Evolutionary conservation across 176 grass and related monocot genomes (phyloP), one percentile per base, ranked within the genome.

Genomic region (Tillandsia fasciculata): DNA sequence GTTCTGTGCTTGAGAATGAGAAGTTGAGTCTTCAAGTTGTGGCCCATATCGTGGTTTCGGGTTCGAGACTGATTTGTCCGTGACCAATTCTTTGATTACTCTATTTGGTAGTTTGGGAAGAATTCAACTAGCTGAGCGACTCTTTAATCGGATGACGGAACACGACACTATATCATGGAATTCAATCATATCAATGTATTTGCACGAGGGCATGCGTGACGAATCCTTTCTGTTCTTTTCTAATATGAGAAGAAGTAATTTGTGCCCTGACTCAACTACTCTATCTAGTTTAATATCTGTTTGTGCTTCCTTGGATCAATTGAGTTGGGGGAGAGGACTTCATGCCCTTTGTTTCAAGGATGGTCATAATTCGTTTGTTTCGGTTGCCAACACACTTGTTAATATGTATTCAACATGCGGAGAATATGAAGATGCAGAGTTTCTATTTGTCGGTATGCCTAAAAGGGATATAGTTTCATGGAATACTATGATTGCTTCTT

Each of bases 401-500:
- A 78, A 68, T 49, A 82, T 89, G 86, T 95, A 95, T 53, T 84
- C 81, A 18, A 27, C 56, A 10, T 72, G 81, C 75, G 72, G 83
- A 14, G 70, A 83, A 72, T 24, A 81, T 14, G 15, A 63, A 12
- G 65, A 77, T 51, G 74, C 80, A 10, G 29, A 88, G 68, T 53
- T 76, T 74, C 71, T 96, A 13, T 96, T 96, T 64, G 61, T 66
- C 81, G 64, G 53, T 78, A 87, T 96, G 82, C 72, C 64, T 8
- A 67, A 68, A 71, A 80, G 79, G 68, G 91, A 96, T 69, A 15
- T 83, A 64, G 90, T 96, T 83, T 96, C 91, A 48, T 96, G 81
- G 84, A 96, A 96, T 70, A 87, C 79, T 18, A 87, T 91, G 74
- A 83, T 96, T 67, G 76, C 82, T 3, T 86, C 90, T 12, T 94